Conservation (phyloP, 2,329 filamentous ascomycete genomes). For the Diatrype stigma region DNA sequence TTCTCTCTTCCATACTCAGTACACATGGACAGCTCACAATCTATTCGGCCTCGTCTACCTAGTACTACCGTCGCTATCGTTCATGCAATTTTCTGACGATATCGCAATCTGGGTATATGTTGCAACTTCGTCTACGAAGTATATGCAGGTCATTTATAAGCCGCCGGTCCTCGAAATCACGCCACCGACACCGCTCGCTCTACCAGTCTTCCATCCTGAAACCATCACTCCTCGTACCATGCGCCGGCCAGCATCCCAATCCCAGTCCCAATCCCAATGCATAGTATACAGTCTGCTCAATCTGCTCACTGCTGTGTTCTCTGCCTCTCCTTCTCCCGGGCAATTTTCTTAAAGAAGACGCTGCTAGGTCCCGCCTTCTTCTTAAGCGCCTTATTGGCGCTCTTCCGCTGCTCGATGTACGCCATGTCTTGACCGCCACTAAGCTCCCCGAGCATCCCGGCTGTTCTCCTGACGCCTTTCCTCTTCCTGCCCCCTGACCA, state of each 20-base stretch:
- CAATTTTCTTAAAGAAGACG: conserved; percentile 63
- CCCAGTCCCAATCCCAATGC: background rate
- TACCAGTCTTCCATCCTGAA: background rate
- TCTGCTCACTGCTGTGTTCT: conserved; percentile 15
- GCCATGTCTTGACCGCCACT: conserved; percentile 96
- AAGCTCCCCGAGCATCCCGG: conserved; percentile 78
- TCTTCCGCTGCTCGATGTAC: conserved; percentile 82
- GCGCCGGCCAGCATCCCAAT: background rate
- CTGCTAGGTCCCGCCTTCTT: conserved; percentile 54
- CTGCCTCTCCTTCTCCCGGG: conserved; percentile 56
- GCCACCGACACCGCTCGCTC: background rate
- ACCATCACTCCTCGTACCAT: background rate
- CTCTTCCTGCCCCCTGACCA: conserved; percentile 26
- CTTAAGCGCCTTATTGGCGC: conserved; percentile 63
- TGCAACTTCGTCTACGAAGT: background rate
- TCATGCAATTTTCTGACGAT: background rate
- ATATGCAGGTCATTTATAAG: background rate
- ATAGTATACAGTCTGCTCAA: conserved; percentile 1
- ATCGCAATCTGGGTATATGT: background rate
- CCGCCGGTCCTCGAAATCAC: background rate
- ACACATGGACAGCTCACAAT: too few relatives aligned
- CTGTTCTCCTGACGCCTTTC: conserved; percentile 71
- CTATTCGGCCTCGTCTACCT: too few relatives aligned
- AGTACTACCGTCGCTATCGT: background rate
- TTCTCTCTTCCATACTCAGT: too few relatives aligned